Evolutionary conservation across 2,329 filamentous ascomycete species (phyloP).

Genomic region (Cadophora gregata): DNA sequence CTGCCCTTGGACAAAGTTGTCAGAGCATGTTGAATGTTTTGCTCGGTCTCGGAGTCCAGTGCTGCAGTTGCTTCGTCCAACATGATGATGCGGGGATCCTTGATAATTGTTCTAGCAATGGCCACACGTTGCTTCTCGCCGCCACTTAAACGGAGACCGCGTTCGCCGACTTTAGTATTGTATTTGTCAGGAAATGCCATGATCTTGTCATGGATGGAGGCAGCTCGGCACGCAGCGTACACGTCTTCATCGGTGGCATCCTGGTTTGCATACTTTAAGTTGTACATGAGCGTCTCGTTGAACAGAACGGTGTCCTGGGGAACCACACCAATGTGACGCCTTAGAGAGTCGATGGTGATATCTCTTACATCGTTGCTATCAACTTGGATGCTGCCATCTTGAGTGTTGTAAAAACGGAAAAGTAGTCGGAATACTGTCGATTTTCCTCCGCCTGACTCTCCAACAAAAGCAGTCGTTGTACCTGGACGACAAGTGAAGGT

Average conservation of each 20-base stretch:
- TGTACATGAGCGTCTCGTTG: constrained; percentile 95
- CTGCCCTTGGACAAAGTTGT: constrained; percentile 81
- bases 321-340: constrained; percentile 90
- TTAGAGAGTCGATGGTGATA: constrained; percentile 91
- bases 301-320: constrained; percentile 96
- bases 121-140: constrained; percentile 94
- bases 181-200: constrained; percentile 88
- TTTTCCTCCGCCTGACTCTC: constrained; percentile 95
- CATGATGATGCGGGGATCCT: constrained; percentile 90
- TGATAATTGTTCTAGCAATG: constrained; percentile 90
- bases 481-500: constrained; percentile 87
- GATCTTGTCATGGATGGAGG: constrained; percentile 93
- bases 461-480: constrained; percentile 93
- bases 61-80: constrained; percentile 93
- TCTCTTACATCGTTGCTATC: constrained; percentile 86
- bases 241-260: constrained; percentile 81
- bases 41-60: constrained; percentile 88
- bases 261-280: constrained; percentile 87
- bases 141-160: constrained; percentile 83
- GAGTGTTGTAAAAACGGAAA: constrained; percentile 93
- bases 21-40: constrained; percentile 89
- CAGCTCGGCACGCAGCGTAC: constrained; percentile 80
- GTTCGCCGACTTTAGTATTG: constrained; percentile 87
- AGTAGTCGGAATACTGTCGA: constrained; percentile 95
- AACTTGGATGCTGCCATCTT: constrained; percentile 79